phyloP scores from a whole-genome alignment of 805 yeast genomes.

The Schizosaccharomyces japonicus region DNA sequence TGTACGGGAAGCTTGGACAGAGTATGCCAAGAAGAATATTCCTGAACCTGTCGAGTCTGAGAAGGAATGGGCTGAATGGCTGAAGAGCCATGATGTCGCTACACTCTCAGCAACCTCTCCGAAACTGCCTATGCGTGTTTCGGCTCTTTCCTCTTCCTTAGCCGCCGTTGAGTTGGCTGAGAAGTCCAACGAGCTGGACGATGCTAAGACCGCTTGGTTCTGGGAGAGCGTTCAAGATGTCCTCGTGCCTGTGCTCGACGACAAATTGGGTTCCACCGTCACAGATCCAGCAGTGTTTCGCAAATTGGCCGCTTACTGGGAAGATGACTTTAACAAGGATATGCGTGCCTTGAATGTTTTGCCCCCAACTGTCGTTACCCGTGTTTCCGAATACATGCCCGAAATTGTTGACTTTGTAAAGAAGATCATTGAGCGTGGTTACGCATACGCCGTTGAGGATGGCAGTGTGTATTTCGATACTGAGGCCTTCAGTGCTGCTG shows the following conservation, averaged over 20 bases:
- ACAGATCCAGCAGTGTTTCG: slow-evolving; percentile 69
- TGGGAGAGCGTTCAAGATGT: slow-evolving; percentile 44
- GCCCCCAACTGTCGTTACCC: slow-evolving; percentile 64
- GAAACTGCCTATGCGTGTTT: slow-evolving; percentile 66
- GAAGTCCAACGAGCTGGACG: slow-evolving; percentile 7
- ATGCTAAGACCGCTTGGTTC: too few species aligned
- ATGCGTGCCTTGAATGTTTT: slow-evolving; percentile 68
- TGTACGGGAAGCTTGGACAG: slow-evolving; percentile 23
- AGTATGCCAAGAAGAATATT: slow-evolving; percentile 28
- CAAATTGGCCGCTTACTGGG: slow-evolving; percentile 74
- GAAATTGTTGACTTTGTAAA: slow-evolving; percentile 66
- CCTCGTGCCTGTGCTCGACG: slow-evolving; percentile 48
- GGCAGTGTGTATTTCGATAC: slow-evolving; percentile 96
- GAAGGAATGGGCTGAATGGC: slow-evolving; percentile 28
- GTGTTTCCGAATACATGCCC: slow-evolving; percentile 89
- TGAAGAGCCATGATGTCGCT: slow-evolving; percentile 24
- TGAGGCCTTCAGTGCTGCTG: slow-evolving; percentile 43
- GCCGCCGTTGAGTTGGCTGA: slow-evolving; percentile 9
- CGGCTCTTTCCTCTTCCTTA: slow-evolving; percentile 21
- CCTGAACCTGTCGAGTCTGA: slow-evolving; percentile 17
- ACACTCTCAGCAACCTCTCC: slow-evolving; percentile 36
- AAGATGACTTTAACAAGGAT: slow-evolving; percentile 56
- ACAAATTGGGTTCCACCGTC: slow-evolving; percentile 45
- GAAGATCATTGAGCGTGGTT: slow-evolving; percentile 53
- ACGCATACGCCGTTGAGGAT: slow-evolving; percentile 41